phyloP scores from a whole-genome alignment of 306 rosid species.

The Abrus pulchellus region DNA sequence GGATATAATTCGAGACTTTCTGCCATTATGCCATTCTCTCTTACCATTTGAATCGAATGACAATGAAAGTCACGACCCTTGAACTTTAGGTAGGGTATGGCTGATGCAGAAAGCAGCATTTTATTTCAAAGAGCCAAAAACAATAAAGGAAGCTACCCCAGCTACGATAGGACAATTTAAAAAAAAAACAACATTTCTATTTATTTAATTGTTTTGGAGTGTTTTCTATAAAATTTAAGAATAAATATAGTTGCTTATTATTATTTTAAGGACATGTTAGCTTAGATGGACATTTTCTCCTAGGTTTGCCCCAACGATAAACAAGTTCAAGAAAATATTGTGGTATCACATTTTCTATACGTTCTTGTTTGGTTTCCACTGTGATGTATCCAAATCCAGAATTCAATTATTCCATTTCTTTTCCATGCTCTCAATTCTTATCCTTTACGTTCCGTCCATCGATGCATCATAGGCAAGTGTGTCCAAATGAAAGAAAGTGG shows the following conservation, averaged over 20 bases:
- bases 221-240: not conserved
- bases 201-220: not conserved
- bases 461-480: not conserved
- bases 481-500: not conserved
- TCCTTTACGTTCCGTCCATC: not conserved
- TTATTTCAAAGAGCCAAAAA: not conserved
- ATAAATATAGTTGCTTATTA: not conserved
- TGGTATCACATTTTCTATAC: not conserved
- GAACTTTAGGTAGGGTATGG: not conserved
- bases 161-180: not conserved
- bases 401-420: constrained; percentile 18
- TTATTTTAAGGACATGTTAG: constrained; percentile 1
- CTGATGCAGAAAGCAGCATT: not conserved
- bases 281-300: not conserved
- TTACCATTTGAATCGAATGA: constrained; percentile 21
- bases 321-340: not conserved
- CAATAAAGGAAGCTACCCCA: not conserved
- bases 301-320: not conserved
- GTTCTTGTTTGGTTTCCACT: not conserved
- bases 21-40: not conserved
- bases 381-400: not conserved
- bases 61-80: constrained; percentile 15
- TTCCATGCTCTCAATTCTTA: not conserved
- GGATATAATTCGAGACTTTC: not conserved
- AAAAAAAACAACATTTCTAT: not conserved